Percentiles rank a stretch among this genome's conserved stretches.
These are phyloP conservation scores for Podospora pseudopauciseta DNA, from an alignment of 495 filamentous ascomycete genomes.

Conservation along the genomic window DNA sequence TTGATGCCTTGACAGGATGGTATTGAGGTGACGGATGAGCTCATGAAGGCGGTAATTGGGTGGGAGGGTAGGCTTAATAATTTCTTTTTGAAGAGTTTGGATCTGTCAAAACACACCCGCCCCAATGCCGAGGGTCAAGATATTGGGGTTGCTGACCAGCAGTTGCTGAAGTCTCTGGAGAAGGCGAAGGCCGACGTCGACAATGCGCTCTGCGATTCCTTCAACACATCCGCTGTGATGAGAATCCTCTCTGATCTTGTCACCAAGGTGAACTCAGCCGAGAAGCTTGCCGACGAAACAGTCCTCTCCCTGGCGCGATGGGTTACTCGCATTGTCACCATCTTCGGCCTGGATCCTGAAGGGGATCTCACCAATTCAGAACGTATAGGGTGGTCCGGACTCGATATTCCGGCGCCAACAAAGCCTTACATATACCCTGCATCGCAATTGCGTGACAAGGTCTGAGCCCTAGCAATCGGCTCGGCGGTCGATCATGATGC, in stretches of 20 bases:
- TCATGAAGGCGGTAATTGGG: slow-evolving; percentile 55
- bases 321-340: slow-evolving; percentile 64
- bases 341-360: slow-evolving; percentile 63
- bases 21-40: slow-evolving; percentile 69
- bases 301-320: slow-evolving; percentile 56
- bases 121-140: slow-evolving; percentile 15
- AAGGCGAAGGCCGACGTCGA: slow-evolving; percentile 53
- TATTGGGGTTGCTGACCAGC: slow-evolving; percentile 22
- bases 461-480: slow-evolving; percentile 49
- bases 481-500: slow-evolving; percentile 23
- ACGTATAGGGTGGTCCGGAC: slow-evolving; percentile 62
- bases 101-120: slow-evolving; percentile 22
- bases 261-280: slow-evolving; percentile 59
- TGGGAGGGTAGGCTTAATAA: slow-evolving; percentile 73
- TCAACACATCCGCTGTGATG: slow-evolving; percentile 69
- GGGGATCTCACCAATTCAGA: slow-evolving; percentile 46
- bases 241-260: slow-evolving; percentile 61
- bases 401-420: slow-evolving; percentile 53
- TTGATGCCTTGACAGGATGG: slow-evolving; percentile 70
- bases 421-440: slow-evolving; percentile 55
- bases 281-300: slow-evolving; percentile 35
- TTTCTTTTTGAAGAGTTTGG: slow-evolving; percentile 64
- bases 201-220: slow-evolving; percentile 66
- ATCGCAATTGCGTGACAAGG: slow-evolving; percentile 54
- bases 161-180: slow-evolving; percentile 40